Evolutionary conservation across 2,329 filamentous ascomycete genomes (phyloP).

Genomic region (Microdochium paspali): DNA sequence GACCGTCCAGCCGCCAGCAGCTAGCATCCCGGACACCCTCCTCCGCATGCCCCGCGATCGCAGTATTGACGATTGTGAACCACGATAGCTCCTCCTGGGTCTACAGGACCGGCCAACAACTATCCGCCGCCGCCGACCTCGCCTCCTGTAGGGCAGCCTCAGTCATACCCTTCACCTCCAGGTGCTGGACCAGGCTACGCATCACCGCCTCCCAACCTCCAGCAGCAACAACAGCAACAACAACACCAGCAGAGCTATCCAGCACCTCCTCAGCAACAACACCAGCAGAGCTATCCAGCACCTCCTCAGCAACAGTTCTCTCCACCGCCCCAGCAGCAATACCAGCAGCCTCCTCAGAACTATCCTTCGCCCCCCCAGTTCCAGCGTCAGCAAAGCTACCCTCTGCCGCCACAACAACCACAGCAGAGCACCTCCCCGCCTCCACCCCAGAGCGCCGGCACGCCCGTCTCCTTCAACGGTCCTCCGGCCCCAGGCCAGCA

Average conservation of each 20-base stretch:
- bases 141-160: conserved; percentile 33
- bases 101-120: conserved; percentile 25
- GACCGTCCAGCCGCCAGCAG: too few relatives aligned
- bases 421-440: conserved; percentile 26
- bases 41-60: conserved; percentile 1
- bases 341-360: conserved; percentile 7
- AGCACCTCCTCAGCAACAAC: conserved; percentile 12
- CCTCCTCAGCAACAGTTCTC: conserved; percentile 14
- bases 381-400: conserved; percentile 15
- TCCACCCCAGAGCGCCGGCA: conserved; percentile 16
- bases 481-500: conserved; percentile 17
- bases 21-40: too few relatives aligned
- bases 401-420: conserved; percentile 14
- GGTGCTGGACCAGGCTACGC: conserved; percentile 21
- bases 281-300: conserved; percentile 16
- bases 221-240: conserved; percentile 12
- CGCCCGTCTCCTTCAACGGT: conserved; percentile 16
- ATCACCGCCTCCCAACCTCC: conserved; percentile 12
- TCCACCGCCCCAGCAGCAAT: conserved; percentile 12
- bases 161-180: conserved; percentile 34
- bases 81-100: conserved; percentile 29
- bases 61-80: conserved; percentile 8
- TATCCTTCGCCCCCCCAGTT: conserved; percentile 12
- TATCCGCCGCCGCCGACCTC: conserved; percentile 38
- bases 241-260: conserved; percentile 17